Evolutionary conservation across 257 asterid species (phyloP), one percentile per base, ranked within the genome.

Genomic region (Avicennia marina): DNA sequence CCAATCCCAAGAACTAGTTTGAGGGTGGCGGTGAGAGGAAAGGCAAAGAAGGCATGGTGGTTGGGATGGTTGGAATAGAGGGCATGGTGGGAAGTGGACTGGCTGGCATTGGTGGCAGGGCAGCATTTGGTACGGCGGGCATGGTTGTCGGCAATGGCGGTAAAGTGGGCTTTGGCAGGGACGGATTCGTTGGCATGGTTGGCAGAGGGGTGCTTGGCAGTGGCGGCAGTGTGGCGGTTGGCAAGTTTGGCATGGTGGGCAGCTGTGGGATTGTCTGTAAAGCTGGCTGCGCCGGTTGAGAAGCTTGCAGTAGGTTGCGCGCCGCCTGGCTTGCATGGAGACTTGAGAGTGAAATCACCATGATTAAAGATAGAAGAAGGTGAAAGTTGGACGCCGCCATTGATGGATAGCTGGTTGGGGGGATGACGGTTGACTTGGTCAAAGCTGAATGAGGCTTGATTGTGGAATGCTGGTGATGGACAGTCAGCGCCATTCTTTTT

Each of bases 11-110:
- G 1, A 3, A 43, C 41, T 62, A 72, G 58, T 64, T 56, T 66
- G 74, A 73, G 24, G 78, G 69, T 15, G 75, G 78, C 4, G 78
- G 66, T 7, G 84, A 27, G 66, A 41, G 49, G 56, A 57, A 45
- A 12, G 78, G 83, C 24, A 75, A 43, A 56, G 72, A 63, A 4
- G 76, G 76, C 25, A 75, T 46, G 1, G 68, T 11, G 25, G 56
- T 27, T 4, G 83, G 69, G 40, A 69, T 55, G 4, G 66, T 51
- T 21, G 68, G 73, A 32, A 65, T 16, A 17, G 71, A 50, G 10
- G 80, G 80, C 45, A 74, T 65, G 24, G 57, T 59, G 10, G 78
- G 78, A 8, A 64, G 29, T 27, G 70, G 55, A 53, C 32, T 49
- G 11, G 58, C 49, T 0, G 72, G 70, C 38, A 70, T 21, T 19